These are phyloP conservation scores for Selenicereus undatus DNA, from an alignment of 148 eudicot species.

Conservation along the genomic window DNA sequence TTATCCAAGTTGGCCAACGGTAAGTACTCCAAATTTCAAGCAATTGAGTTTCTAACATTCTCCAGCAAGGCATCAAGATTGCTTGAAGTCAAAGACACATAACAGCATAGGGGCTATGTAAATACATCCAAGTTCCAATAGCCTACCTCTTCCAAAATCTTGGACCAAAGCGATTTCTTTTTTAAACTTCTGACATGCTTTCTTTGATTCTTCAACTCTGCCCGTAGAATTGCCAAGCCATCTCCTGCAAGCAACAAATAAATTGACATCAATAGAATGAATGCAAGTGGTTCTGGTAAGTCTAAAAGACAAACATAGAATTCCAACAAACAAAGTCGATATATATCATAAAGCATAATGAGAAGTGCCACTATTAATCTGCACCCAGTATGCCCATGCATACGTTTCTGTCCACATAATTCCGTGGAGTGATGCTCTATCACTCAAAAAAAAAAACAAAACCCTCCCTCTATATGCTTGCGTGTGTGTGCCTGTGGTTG, in stretches of 20 bases:
- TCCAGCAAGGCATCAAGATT: neutral
- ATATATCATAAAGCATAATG: neutral
- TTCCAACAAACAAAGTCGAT: neutral
- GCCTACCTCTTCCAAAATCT: slow-evolving; percentile 91
- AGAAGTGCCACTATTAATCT: neutral
- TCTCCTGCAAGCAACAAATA: slow-evolving; percentile 56
- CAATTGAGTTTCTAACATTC: neutral
- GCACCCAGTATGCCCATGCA: neutral
- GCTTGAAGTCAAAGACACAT: neutral
- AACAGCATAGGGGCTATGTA: neutral
- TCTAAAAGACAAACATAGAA: neutral
- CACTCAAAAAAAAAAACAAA: no score
- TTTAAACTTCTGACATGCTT: slow-evolving; percentile 87
- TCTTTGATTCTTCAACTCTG: slow-evolving; percentile 95
- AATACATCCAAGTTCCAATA: neutral
- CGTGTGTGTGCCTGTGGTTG: no score
- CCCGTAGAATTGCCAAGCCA: slow-evolving; percentile 71
- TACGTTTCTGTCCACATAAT: neutral
- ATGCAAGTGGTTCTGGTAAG: neutral
- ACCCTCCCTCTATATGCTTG: no score
- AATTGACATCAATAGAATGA: neutral
- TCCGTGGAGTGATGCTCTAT: neutral
- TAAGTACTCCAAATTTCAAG: neutral
- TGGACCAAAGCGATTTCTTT: slow-evolving; percentile 94
- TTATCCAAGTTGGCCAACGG: neutral